Base-by-base conservation (phyloP, 2,329 filamentous ascomycete genomes). In the Monilinia laxa region DNA sequence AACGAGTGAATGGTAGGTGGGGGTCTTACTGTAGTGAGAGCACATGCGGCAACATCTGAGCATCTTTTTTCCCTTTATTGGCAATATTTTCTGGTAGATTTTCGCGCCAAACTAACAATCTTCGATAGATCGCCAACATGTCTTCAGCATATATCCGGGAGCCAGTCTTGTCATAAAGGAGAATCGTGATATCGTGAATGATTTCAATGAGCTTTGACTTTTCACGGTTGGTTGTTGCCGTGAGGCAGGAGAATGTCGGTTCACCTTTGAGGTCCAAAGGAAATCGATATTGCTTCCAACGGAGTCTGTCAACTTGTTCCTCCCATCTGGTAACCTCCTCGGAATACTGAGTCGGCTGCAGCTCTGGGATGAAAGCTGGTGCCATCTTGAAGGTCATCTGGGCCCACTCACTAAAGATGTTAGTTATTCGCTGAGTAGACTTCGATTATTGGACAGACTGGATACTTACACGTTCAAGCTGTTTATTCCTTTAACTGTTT, bases 391-490 rank as follows among this genome's bases (percentile, higher is more conserved):
- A 77, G 9, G 75, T 76, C 51, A 75, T 68, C 52, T 74, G 74
- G 38, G 74, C 72, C 76, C 76, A 77, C 68, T 77, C 75, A 67
- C 76, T 77, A 53, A 47, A 20, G 54, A 35, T 45, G 64, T 77
- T 71, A 76, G 72, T 68, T 38, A 23, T 31, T n/a, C 14, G 23
- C n/a, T 18, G 11, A 47, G 23, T 23, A 47, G n/a, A 23, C 10
- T 55, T 52, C 23, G 2, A 55, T 42, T 40, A 14, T 6, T 35
- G 20, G 31, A 49, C 16, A 53, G n/a, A 12, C 3, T 66, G 16
- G 9, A 11, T 53, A 73, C 75, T 72, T 65, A 78, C 77, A 76
- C 71, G 55, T 73, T 75, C 64, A 78, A 70, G 56, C 72, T 74
- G 31, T 71, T 72, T 12, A 78, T 66, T 2, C 77, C 77, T 51